Base-by-base conservation (phyloP, 805 yeast genomes). In the Candida orba region DNA sequence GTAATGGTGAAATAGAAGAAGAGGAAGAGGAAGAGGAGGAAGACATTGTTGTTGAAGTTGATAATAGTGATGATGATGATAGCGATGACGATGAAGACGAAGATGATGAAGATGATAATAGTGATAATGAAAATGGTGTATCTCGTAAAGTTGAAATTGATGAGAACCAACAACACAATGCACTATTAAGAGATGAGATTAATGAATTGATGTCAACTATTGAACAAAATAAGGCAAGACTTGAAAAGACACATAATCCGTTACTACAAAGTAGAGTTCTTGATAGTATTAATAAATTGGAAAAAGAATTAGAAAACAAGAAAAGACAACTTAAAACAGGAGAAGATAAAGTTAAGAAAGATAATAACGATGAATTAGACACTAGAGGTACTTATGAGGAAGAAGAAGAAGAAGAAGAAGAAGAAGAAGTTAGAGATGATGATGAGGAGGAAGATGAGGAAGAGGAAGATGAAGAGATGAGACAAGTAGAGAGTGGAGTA, bases 261-360 rank as follows among this genome's bases (percentile, higher is more conserved):
- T 82, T 91, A 65, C 73, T 93, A 78, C 79, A 82, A 57, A 84
- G 82, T 62, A 81, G 97, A 66, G 85, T 90, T 60, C 73, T 81
- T 54, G 93, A 84, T 51, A 89, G 84, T 41, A 84, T 87, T 41
- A 75, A 73, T 45, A 81, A 90, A 48, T 72, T 93, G 57, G 81
- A 79, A 61, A 79, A 81, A 43, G 96, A 91, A 54, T 72, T 88
- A 47, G 96, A 88, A 43, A 72, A 79, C 57, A 93, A 91, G 68
- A 76, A 75, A 63, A 71, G 81, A 47, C 88, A 83, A 54, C 67
- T 89, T 53, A 67, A 65, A 51, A 59, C 50, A 14, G 63, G 60
- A 40, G 71, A 62, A 42, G 66, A 61, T 12, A 57, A 53, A 41
- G 48, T 52, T 3, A 54, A 46, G 12, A 54, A 49, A 1, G 55